A percentile compares a stretch with the other conserved stretches of the same genome.
These are phyloP conservation scores for Trichophyton equinum DNA, from an alignment of 2,329 filamentous ascomycete species.

Conservation along the genomic window DNA sequence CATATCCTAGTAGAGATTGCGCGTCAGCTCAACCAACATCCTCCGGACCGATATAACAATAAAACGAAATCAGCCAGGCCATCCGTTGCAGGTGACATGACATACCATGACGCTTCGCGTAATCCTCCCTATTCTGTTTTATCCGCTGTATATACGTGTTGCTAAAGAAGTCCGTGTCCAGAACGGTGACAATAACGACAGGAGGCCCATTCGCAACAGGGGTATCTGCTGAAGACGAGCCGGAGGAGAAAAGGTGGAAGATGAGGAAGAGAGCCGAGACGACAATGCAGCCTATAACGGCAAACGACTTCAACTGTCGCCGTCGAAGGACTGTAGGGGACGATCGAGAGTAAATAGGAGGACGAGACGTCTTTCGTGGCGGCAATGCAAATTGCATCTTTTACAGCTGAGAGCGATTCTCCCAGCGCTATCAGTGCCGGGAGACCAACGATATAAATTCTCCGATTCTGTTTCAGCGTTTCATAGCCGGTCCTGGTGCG, in stretches of 20 bases:
- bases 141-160: constrained; percentile 59
- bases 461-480: constrained; percentile 3
- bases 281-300: constrained; percentile 43
- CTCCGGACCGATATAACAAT: not conserved
- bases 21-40: not conserved
- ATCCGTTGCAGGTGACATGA: constrained; percentile 7
- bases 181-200: constrained; percentile 70
- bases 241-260: constrained; percentile 30
- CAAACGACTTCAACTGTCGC: constrained; percentile 49
- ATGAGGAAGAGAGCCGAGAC: constrained; percentile 51
- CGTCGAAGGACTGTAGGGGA: constrained; percentile 38
- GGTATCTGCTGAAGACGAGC: constrained; percentile 19
- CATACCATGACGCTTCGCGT: constrained; percentile 76
- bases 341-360: constrained; percentile 53
- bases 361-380: constrained; percentile 67
- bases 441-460: not conserved
- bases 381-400: constrained; percentile 83
- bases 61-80: not conserved
- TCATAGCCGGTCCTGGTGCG: constrained; percentile 4
- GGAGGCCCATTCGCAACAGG: constrained; percentile 30
- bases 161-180: constrained; percentile 56
- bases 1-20: constrained; percentile 52
- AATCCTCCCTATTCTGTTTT: constrained; percentile 68
- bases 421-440: not conserved
- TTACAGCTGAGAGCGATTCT: not conserved